A percentile compares a stretch with the other conserved stretches of the same genome.
These are phyloP conservation scores for Candida albicans DNA, from an alignment of 1,139 yeast genomes.

Conservation along the genomic window DNA sequence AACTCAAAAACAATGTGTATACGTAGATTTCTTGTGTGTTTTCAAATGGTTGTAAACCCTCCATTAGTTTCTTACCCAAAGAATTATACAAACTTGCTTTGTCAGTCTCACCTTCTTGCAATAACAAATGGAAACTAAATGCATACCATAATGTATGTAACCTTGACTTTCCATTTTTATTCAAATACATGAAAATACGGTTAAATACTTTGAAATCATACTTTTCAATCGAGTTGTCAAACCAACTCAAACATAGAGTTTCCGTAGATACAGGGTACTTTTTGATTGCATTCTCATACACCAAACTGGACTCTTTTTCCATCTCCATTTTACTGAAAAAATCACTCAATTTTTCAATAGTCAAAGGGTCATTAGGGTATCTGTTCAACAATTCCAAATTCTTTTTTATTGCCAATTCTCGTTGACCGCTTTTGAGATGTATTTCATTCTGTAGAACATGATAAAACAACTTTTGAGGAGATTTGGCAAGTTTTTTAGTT, in stretches of 20 bases:
- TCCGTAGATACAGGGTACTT: slow-evolving; percentile 47
- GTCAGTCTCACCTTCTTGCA: slow-evolving; percentile 18
- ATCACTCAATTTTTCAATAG: slow-evolving; percentile 48
- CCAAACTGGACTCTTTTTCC: slow-evolving; percentile 35
- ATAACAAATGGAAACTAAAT: slow-evolving; percentile 35
- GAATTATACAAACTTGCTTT: slow-evolving; percentile 50
- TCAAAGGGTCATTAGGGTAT: slow-evolving; percentile 55
- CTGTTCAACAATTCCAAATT: slow-evolving; percentile 43
- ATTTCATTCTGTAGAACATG: slow-evolving; percentile 51
- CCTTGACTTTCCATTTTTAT: slow-evolving; percentile 31
- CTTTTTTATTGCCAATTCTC: slow-evolving; percentile 41
- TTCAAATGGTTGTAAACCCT: slow-evolving; percentile 39
- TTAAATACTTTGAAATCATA: slow-evolving; percentile 45
- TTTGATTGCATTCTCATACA: slow-evolving; percentile 58
- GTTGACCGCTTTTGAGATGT: slow-evolving; percentile 42
- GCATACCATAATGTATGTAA: slow-evolving; percentile 50
- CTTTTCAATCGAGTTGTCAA: slow-evolving; percentile 36
- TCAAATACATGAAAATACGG: slow-evolving; percentile 45
- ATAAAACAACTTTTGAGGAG: slow-evolving; percentile 57
- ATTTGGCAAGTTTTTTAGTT: slow-evolving; percentile 49
- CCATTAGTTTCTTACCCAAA: slow-evolving; percentile 57
- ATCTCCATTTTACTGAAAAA: slow-evolving; percentile 38
- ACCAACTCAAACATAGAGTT: slow-evolving; percentile 49
- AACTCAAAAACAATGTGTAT: slow-evolving; percentile 44
- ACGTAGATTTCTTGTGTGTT: slow-evolving; percentile 63